These are phyloP conservation scores for Colletotrichum siamense DNA, from an alignment of 2,329 filamentous ascomycete species.

Conservation along the genomic window DNA sequence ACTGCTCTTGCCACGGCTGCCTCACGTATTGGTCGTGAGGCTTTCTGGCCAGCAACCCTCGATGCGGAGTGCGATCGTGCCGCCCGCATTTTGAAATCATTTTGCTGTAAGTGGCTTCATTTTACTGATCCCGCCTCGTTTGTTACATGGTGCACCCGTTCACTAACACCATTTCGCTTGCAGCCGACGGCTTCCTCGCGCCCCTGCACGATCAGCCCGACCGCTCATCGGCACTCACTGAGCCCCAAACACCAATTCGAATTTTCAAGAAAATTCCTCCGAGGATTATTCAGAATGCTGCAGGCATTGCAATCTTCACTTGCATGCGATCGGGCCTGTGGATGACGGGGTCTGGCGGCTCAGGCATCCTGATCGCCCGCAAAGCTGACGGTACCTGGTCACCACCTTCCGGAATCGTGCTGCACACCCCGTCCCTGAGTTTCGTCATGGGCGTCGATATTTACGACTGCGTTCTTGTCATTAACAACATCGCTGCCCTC, in stretches of 20 bases:
- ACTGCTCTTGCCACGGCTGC: slow-evolving; percentile 61
- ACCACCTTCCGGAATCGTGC: slow-evolving; percentile 86
- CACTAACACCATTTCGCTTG: slow-evolving; percentile 17
- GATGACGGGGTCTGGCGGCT: slow-evolving; percentile 89
- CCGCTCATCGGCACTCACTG: slow-evolving; percentile 27
- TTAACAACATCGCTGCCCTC: slow-evolving; percentile 84
- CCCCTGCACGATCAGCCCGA: slow-evolving; percentile 40
- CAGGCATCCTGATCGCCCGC: slow-evolving; percentile 83
- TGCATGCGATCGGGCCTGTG: slow-evolving; percentile 94
- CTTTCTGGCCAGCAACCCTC: slow-evolving; percentile 84
- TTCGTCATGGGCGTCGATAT: slow-evolving; percentile 93
- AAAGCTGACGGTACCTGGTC: slow-evolving; percentile 90
- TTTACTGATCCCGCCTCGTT: neutral
- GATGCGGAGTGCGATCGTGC: slow-evolving; percentile 93
- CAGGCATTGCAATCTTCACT: slow-evolving; percentile 91
- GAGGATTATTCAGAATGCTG: slow-evolving; percentile 85
- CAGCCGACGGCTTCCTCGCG: slow-evolving; percentile 63
- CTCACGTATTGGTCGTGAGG: slow-evolving; percentile 70
- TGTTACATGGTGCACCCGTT: neutral
- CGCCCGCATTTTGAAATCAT: slow-evolving; percentile 85
- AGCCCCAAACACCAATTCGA: slow-evolving; percentile 56
- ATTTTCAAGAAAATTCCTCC: slow-evolving; percentile 83
- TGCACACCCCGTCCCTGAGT: slow-evolving; percentile 87
- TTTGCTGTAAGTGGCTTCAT: slow-evolving; percentile 71
- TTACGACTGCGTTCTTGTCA: slow-evolving; percentile 93